A percentile compares a stretch with the other conserved stretches of the same genome.
These are phyloP conservation scores for Pleurotus platypus DNA, from an alignment of 768 basidiomycete species.

Conservation along the genomic window DNA sequence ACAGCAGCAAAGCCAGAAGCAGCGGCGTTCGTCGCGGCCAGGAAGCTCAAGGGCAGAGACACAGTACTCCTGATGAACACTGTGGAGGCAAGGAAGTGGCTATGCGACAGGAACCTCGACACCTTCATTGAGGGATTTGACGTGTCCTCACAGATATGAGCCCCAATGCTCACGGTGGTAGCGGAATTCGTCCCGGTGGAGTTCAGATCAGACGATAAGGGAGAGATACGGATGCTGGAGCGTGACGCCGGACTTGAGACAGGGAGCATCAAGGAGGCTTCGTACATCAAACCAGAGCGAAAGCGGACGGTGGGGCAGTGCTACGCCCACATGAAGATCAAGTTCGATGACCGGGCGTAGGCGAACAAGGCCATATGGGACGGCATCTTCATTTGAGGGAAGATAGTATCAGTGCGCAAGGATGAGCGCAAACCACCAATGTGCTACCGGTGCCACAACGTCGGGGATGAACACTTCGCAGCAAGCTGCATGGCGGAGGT, in stretches of 20 bases:
- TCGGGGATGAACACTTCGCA: conserved; percentile 12
- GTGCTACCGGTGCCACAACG: conserved; percentile 15
- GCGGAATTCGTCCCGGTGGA: conserved; percentile 19
- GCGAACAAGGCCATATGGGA: conserved; percentile 14
- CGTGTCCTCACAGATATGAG: conserved; percentile 4
- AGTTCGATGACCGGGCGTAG: conserved; percentile 8
- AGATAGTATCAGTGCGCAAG: no score
- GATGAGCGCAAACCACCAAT: conserved; percentile 12
- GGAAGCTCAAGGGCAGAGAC: conserved; percentile 8
- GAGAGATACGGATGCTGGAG: conserved; percentile 10
- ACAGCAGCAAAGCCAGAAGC: not conserved
- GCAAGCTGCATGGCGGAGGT: conserved; percentile 10
- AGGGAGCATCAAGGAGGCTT: conserved; percentile 8
- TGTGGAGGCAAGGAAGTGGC: conserved; percentile 14
- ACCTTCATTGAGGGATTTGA: conserved; percentile 12
- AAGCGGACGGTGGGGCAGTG: conserved; percentile 13
- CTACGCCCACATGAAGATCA: conserved; percentile 19
- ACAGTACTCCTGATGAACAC: conserved; percentile 13
- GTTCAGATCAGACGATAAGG: conserved; percentile 7
- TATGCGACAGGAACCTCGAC: conserved; percentile 1
- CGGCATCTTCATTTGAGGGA: conserved; percentile 13
- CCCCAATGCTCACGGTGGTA: not conserved
- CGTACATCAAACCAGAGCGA: conserved; percentile 23
- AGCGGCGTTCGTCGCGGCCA: conserved; percentile 12
- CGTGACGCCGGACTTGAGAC: conserved; percentile 5